Base-by-base conservation (phyloP, 805 yeast species). In the Pichia membranifaciens region DNA sequence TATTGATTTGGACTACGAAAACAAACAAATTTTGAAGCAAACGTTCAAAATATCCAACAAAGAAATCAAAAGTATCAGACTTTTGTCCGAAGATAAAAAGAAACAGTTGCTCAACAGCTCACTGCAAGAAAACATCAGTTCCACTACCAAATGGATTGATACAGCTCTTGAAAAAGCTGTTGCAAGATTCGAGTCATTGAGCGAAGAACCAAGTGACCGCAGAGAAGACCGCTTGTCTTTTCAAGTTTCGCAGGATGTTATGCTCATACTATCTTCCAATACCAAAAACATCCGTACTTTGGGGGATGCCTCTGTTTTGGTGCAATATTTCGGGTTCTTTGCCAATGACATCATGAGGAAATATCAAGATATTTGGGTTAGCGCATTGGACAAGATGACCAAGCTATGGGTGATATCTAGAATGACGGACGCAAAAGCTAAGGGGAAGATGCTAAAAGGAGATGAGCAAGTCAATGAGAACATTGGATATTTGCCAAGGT, bases 141-240 rank as follows among this genome's bases (percentile, higher is more conserved):
- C 88, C 63, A 83, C 91, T 73, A 76, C 75, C 15, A 95, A 88
- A 66, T 93, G 98, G 98, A 79, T 87, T 64, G 62, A 64, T 3
- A 86, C 81, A 51, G 73, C 64, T 6, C 41, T 57, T 15, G 41
- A 29, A 2, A 56, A 57, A 6, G 59, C 64, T 5, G 42, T 78
- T 18, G 71, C 69, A 22, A 73, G 81, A 13, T 91, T 91, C 61
- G 66, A 70, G 33, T 70, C 72, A 38, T 79, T 96, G 61, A 69
- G 72, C 15, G 72, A 74, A 7, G 89, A 95, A 7, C 97, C 97
- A 7, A 52, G 60, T n/a, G 65, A 61, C 40, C 50, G 56, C 8
- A 45, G 54, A 7, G 54, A 54, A 18, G 63, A 50, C 35, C 49
- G 51, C 37, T 49, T 62, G 32, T 64, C 64, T n/a, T 51, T 61